Base-by-base conservation (phyloP, 345 rosid species). In the Melaleuca quinquenervia region DNA sequence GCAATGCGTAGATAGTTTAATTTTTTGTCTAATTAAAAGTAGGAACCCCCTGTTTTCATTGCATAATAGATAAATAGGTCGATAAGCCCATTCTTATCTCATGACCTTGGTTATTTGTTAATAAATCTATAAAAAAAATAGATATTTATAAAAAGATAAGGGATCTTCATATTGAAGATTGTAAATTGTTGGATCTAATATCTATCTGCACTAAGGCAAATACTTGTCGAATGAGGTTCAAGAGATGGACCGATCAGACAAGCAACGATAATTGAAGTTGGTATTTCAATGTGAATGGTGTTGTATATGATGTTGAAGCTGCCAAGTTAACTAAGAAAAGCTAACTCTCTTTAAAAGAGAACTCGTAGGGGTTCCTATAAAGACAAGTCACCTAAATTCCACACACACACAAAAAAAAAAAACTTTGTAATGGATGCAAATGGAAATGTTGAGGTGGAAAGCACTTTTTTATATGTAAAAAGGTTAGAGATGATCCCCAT, bases 351-450 rank as follows among this genome's bases (percentile, higher is more conserved):
- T 58, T 26, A 56, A 56, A 54, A 21, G 92, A 41, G 18, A n/a
- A 6, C 52, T 91, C 15, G 26, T n/a, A n/a, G n/a, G n/a, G 87
- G 85, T 86, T 88, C 83, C 2, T 87, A 93, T 16, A 93, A 95
- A 6, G 41, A 50, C 29, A 49, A 49, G 50, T 49, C 15, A 3
- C 52, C 13, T 50, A 50, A 12, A 50, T 50, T 50, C 52, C n/a
- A n/a, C n/a, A n/a, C n/a, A n/a, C n/a, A n/a, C n/a, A n/a, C n/a
- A n/a, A n/a, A n/a, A n/a, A n/a, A n/a, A 50, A 50, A 50, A 50
- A 15, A 50, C 16, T 1, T 9, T 51, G 52, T 16, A 14, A 51
- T 51, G 15, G 16, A 51, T 51, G 52, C 52, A 51, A 51, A 51
- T 51, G 18, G 52, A 51, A 51, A 51, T 51, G 52, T 51, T 51